phyloP scores from a whole-genome alignment of 805 yeast genomes.

The Starmerella geochares region DNA sequence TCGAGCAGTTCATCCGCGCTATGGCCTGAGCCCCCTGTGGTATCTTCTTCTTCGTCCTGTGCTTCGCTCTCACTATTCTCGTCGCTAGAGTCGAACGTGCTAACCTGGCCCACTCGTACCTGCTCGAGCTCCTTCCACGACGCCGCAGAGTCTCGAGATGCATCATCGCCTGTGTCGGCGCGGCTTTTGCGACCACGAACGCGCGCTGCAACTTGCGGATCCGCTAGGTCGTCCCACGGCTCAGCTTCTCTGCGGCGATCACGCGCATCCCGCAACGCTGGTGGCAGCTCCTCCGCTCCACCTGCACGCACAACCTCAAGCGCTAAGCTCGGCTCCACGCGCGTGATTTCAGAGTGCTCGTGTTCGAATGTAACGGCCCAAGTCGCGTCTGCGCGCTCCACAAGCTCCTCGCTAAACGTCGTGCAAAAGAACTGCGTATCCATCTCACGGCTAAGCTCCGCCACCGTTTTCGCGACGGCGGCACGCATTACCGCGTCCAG shows the following conservation, averaged over 20 bases:
- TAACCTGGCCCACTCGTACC: neutral
- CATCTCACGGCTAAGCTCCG: constrained; percentile 43
- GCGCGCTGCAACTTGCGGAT: neutral
- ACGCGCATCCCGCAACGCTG: neutral
- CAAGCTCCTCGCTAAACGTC: constrained; percentile 88
- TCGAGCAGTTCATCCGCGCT: neutral
- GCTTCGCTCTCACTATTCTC: neutral
- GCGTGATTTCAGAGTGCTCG: constrained; percentile 67
- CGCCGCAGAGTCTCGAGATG: neutral
- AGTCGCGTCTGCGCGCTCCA: constrained; percentile 73
- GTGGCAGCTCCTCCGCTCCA: neutral
- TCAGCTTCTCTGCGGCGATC: neutral
- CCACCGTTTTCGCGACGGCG: constrained; percentile 70
- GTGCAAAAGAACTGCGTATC: constrained; percentile 78
- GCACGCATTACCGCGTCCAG: constrained; percentile 84
- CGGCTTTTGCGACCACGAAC: neutral
- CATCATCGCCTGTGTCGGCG: neutral
- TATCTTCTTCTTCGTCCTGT: neutral
- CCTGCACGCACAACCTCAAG: constrained; percentile 53
- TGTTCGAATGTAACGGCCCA: constrained; percentile 79
- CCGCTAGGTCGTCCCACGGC: neutral
- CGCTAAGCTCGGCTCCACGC: constrained; percentile 64
- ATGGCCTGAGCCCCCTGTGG: neutral
- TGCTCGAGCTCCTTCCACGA: neutral
- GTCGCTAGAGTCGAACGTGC: neutral